Percentiles rank a stretch among this genome's conserved stretches.
Conservation (phyloP, 2,329 filamentous ascomycete species). For the Knufia fluminis region DNA sequence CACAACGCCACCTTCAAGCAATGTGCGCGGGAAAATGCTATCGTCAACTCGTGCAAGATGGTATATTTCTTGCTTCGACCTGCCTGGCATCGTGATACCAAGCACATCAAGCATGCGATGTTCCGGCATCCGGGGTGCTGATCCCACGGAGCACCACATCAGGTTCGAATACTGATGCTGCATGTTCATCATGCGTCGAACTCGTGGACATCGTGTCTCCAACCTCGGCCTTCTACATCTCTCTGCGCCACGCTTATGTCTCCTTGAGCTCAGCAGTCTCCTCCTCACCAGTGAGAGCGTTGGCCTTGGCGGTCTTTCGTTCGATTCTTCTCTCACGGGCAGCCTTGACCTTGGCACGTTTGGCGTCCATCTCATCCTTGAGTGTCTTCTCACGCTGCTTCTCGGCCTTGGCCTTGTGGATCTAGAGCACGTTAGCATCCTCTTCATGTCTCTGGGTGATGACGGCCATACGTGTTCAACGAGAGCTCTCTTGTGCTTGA, state of each 20-base stretch:
- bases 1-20: background rate
- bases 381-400: slow-evolving; percentile 89
- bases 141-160: no score
- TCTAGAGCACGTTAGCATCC: slow-evolving; percentile 47
- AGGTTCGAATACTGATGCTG: background rate
- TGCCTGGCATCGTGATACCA: background rate
- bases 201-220: background rate
- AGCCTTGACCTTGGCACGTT: slow-evolving; percentile 99
- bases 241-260: background rate
- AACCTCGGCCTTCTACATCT: background rate
- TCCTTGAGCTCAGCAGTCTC: slow-evolving; percentile 27
- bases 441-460: slow-evolving; percentile 21
- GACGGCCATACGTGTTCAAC: slow-evolving; percentile 90
- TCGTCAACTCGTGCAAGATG: background rate
- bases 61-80: background rate
- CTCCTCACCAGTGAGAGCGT: slow-evolving; percentile 67
- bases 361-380: slow-evolving; percentile 99
- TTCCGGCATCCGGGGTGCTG: no score
- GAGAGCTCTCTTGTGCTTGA: slow-evolving; percentile 99
- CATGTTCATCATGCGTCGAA: background rate
- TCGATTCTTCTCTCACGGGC: slow-evolving; percentile 97
- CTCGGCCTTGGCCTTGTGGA: slow-evolving; percentile 99
- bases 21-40: background rate
- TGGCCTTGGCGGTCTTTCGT: slow-evolving; percentile 84
- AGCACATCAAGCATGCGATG: background rate